phyloP scores from a whole-genome alignment of 169 alveolate species.

The Plasmodium coatneyi region DNA sequence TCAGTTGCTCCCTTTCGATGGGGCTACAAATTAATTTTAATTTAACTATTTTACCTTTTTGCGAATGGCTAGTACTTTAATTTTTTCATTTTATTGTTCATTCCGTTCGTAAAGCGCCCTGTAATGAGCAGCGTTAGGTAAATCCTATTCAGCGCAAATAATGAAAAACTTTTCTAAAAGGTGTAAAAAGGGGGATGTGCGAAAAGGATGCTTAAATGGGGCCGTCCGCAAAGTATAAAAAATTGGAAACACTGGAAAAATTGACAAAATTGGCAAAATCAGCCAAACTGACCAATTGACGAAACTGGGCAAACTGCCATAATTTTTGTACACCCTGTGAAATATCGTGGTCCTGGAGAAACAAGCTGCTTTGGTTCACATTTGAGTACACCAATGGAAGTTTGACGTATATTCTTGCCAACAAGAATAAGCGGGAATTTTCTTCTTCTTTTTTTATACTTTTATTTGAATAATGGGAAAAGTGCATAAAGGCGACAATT shows the following conservation, averaged over 20 bases:
- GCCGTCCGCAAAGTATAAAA: background rate
- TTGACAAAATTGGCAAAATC: background rate
- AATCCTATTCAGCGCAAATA: background rate
- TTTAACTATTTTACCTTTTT: background rate
- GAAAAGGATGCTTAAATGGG: background rate
- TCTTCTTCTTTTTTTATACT: background rate
- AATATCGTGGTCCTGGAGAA: background rate
- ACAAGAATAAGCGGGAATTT: background rate
- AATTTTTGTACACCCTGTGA: background rate
- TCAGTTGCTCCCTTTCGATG: background rate
- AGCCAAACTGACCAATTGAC: background rate
- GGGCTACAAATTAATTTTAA: background rate
- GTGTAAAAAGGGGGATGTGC: background rate
- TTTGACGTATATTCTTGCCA: background rate
- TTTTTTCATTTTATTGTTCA: background rate
- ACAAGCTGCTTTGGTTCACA: background rate
- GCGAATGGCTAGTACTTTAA: background rate
- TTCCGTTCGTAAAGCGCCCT: background rate
- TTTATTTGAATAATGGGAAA: background rate
- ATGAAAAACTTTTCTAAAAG: background rate
- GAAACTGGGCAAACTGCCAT: background rate
- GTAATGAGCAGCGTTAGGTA: background rate
- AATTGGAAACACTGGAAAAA: background rate
- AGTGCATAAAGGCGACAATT: background rate
- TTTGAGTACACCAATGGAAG: background rate